Evolutionary conservation across 1,284 basidiomycete genomes (phyloP).

Genomic region (Microbotryum silenes-acaulis): DNA sequence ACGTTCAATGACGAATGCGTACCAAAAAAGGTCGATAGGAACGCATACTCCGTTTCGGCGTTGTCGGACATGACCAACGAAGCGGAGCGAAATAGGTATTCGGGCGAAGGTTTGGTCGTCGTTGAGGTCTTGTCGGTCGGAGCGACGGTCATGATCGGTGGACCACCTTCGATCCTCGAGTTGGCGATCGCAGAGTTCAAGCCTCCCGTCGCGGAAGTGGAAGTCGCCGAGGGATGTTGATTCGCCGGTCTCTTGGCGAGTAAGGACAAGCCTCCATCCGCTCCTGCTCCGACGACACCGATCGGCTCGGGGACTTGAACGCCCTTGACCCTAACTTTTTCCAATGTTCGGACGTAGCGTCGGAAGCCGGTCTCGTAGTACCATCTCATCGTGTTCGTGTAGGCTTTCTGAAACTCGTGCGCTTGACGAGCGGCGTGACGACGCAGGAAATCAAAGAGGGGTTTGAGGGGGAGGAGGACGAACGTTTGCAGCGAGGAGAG

Average conservation of each 20-base stretch:
- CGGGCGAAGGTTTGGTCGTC: conserved; percentile 57
- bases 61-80: conserved; percentile 87
- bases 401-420: conserved; percentile 80
- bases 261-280: conserved; percentile 18
- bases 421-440: conserved; percentile 75
- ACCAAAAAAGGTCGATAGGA: conserved; percentile 71
- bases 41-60: conserved; percentile 78
- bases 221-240: not conserved
- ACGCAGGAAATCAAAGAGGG: conserved; percentile 77
- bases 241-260: not conserved
- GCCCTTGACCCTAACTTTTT: conserved; percentile 58
- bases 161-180: too few species aligned
- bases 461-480: conserved; percentile 72
- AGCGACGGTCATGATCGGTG: too few species aligned
- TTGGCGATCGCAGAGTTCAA: too few species aligned
- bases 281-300: conserved; percentile 38
- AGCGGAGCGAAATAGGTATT: conserved; percentile 70
- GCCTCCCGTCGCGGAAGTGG: not conserved
- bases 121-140: too few species aligned
- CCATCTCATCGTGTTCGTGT: conserved; percentile 70
- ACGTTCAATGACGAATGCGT: conserved; percentile 21
- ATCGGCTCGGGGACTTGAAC: conserved; percentile 23
- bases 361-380: conserved; percentile 97
- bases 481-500: conserved; percentile 87
- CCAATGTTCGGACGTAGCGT: conserved; percentile 74